Evolutionary conservation across 345 rosid species (phyloP), one percentile per base, ranked within the genome.

Genomic region (Murraya paniculata): DNA sequence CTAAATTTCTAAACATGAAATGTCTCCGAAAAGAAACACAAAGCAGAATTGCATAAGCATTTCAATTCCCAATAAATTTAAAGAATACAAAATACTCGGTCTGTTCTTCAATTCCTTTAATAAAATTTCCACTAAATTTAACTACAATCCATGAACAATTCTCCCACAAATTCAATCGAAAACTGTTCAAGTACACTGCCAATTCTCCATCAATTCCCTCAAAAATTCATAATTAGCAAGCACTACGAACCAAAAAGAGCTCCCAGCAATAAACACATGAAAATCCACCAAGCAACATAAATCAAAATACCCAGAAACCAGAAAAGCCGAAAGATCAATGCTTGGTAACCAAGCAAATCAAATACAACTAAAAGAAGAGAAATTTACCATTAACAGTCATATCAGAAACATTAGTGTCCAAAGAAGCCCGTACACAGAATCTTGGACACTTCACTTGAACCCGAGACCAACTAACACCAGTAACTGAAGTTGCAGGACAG

Each of bases 331-430:
- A 45, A 35, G 82, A 66, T 19, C 62, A 81, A 76, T 74, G 48
- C 27, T 56, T 56, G 62, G 53, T 68, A 72, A 24, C 18, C 35
- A 35, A 82, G 76, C 4, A 55, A 55, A 65, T 18, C 55, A 36
- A 56, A 72, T 36, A 33, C 73, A 31, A 73, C 18, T 41, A 64
- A 45, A 28, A 7, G 30, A 74, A 38, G 8, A 19, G 31, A 39
- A 76, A 72, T 48, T 80, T 88, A 95, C 98, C 99, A 86, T 95
- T 92, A 69, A 87, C 87, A 65, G 97, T 90, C 99, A 96, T 95
- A 83, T 95, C 99, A 80, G 99, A 95, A 50, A 95, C 94, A 69
- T 91, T 82, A 1, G 89, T n/a, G 76, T 95, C 98, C 86, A 91
- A 81, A 78, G 99, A 86, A 50, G 91, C 88, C 66, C 89, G 68